Conservation (phyloP, 495 filamentous ascomycete species). For the Penicillium egyptiacum region DNA sequence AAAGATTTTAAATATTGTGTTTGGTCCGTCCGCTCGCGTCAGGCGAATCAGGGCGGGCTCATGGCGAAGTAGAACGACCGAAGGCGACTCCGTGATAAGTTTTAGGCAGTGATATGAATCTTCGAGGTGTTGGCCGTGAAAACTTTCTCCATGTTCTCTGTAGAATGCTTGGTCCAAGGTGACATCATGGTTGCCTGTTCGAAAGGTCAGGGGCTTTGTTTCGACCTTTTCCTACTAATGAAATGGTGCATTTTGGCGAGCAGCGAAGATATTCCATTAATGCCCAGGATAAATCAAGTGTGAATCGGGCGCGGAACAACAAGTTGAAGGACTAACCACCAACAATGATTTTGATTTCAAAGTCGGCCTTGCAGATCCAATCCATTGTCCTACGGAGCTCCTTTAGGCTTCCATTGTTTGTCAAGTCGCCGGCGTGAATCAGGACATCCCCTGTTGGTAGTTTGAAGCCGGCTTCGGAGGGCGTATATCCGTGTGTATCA, state of each 20-base stretch:
- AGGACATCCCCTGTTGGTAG: slow-evolving; percentile 59
- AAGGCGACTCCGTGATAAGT: slow-evolving; percentile 48
- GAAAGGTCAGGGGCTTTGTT: not conserved
- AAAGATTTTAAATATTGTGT: slow-evolving; percentile 70
- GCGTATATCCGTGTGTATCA: slow-evolving; percentile 59
- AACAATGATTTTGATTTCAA: slow-evolving; percentile 58
- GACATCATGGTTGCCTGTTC: slow-evolving; percentile 75
- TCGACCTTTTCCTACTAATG: not conserved
- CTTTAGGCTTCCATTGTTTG: slow-evolving; percentile 54
- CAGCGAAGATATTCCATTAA: not conserved
- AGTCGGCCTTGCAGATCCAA: slow-evolving; percentile 58
- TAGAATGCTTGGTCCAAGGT: slow-evolving; percentile 68
- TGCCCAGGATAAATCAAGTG: not conserved
- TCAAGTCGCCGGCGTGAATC: slow-evolving; percentile 62
- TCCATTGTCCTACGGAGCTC: slow-evolving; percentile 55
- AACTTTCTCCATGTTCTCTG: slow-evolving; percentile 51
- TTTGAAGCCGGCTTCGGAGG: slow-evolving; percentile 51
- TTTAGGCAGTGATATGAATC: slow-evolving; percentile 55
- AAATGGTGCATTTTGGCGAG: not conserved
- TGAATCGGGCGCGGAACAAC: slow-evolving; percentile 7
- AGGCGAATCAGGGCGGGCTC: slow-evolving; percentile 58
- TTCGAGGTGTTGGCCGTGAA: slow-evolving; percentile 61
- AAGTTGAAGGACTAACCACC: slow-evolving; percentile 46
- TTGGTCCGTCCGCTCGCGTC: slow-evolving; percentile 55
- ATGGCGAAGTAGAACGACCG: slow-evolving; percentile 67